Evolutionary conservation across 441 rosid genomes (phyloP), one percentile per base, ranked within the genome.

Genomic region (Isatis lusitanica): DNA sequence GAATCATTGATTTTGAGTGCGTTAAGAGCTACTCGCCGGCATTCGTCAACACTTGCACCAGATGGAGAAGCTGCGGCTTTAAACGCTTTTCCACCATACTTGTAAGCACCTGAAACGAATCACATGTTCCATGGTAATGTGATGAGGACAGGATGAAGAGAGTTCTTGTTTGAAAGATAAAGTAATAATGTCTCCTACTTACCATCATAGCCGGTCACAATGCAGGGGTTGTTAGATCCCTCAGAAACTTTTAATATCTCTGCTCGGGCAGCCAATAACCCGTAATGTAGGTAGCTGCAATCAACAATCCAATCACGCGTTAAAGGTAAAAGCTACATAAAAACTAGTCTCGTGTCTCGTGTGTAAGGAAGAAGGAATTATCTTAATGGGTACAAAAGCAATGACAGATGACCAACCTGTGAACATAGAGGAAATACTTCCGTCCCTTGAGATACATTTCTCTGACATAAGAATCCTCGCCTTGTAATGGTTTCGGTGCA

Each of bases 241-340:
- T 82, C 90, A 21, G 91, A 86, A 28, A 63, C 81, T 82, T 85
- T 87, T 84, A 95, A 67, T 77, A 95, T 93, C 73, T 93, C 98
- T 4, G 93, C 98, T 75, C 98, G 88, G 73, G 99, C 99, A 62
- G 99, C 99, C 70, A 95, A 74, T 80, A 95, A 82, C 43, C 99
- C 99, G 75, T 90, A 95, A 81, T 63, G 91, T 87, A 95, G 83
- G 82, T 95, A 95, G 84, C 99, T 94, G 88, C 68, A 80, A 57
- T 57, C 61, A 81, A 73, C 51, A 68, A 44, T 52, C 40, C 53
- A 63, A 68, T 69, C 68, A 51, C 42, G 26, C 57, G 10, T 64
- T n/a, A 13, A 36, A 38, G 33, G 17, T 30, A 9, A 57, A 56
- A 3, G 30, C 12, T 16, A 68, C 2, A 76, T 30, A 13, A 16